phyloP scores from a whole-genome alignment of 768 basidiomycete genomes.

The Calocybe gangraenosa region DNA sequence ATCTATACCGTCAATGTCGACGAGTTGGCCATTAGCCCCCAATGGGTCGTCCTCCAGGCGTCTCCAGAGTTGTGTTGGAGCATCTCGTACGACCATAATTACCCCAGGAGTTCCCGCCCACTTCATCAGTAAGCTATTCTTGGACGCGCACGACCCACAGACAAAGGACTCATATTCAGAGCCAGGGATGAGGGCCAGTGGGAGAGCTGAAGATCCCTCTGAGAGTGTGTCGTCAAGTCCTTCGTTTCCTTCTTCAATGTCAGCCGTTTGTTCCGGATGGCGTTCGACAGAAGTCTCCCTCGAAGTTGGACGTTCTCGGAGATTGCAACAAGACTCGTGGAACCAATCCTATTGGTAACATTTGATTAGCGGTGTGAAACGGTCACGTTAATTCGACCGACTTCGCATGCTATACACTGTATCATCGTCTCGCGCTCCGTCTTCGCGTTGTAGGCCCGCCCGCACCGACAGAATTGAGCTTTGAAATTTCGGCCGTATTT shows the following conservation, averaged over 20 bases:
- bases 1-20: constrained; percentile 21
- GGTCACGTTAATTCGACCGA: constrained; percentile 29
- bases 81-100: constrained; percentile 63
- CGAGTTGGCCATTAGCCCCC: constrained; percentile 17
- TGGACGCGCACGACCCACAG: constrained; percentile 64
- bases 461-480: constrained; percentile 72
- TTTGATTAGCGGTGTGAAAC: constrained; percentile 10
- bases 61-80: constrained; percentile 45
- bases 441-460: constrained; percentile 63
- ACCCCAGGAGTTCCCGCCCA: constrained; percentile 67
- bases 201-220: constrained; percentile 59
- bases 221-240: constrained; percentile 54
- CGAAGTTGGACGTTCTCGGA: constrained; percentile 59
- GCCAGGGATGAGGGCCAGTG: constrained; percentile 63
- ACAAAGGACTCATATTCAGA: constrained; percentile 74
- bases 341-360: constrained; percentile 74
- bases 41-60: constrained; percentile 33
- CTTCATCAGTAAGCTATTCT: constrained; percentile 46
- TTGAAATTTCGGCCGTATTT: constrained; percentile 72
- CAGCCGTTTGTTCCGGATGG: constrained; percentile 15
- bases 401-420: constrained; percentile 84
- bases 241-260: constrained; percentile 23
- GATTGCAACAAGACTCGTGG: constrained; percentile 84
- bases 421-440: constrained; percentile 84
- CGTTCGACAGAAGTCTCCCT: constrained; percentile 36